Conservation (phyloP, 1,139 yeast genomes). For the Hyphopichia buzzinii region DNA sequence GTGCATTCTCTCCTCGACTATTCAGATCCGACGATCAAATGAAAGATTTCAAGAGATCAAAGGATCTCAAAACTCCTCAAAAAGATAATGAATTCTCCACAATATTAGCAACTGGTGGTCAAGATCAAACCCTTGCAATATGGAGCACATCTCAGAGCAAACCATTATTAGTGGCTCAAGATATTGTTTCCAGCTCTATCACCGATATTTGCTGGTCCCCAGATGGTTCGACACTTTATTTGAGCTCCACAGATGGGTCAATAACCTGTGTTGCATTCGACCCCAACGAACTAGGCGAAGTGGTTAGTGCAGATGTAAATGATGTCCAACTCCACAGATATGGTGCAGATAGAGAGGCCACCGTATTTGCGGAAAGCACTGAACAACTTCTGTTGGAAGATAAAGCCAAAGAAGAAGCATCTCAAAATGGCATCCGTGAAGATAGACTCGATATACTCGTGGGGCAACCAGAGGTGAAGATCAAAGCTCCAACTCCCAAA, state of each 20-base stretch:
- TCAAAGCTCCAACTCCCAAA: not conserved
- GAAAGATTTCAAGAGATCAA: slow-evolving; percentile 14
- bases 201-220: slow-evolving; percentile 81
- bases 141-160: slow-evolving; percentile 65
- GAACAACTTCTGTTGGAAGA: slow-evolving; percentile 76
- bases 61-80: slow-evolving; percentile 35
- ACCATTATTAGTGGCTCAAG: slow-evolving; percentile 65
- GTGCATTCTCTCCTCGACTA: slow-evolving; percentile 77
- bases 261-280: slow-evolving; percentile 72
- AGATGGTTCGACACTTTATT: slow-evolving; percentile 66
- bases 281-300: slow-evolving; percentile 68
- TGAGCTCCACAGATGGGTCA: slow-evolving; percentile 84
- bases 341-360: slow-evolving; percentile 84
- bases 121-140: slow-evolving; percentile 66
- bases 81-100: slow-evolving; percentile 37
- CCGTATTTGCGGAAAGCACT: slow-evolving; percentile 83
- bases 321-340: slow-evolving; percentile 72
- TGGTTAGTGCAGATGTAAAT: slow-evolving; percentile 63
- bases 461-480: slow-evolving; percentile 5
- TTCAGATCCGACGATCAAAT: slow-evolving; percentile 32
- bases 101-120: slow-evolving; percentile 76
- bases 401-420: slow-evolving; percentile 29
- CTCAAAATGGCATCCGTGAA: not conserved
- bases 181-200: slow-evolving; percentile 58
- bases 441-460: slow-evolving; percentile 2